phyloP scores from a whole-genome alignment of 805 yeast genomes.

The Zygoascus biomembranicola region DNA sequence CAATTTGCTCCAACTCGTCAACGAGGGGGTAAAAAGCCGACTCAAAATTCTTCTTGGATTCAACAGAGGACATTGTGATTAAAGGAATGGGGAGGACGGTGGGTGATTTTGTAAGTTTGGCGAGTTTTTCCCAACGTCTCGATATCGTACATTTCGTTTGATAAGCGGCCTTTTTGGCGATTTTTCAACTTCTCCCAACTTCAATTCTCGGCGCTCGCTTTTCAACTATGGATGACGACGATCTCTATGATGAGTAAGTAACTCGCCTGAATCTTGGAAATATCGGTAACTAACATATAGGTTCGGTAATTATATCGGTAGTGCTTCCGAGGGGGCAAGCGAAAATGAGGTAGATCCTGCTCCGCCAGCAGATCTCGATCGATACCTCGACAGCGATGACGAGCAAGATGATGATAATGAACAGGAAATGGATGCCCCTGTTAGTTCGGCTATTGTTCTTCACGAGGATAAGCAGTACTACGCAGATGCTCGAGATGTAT shows the following conservation, averaged over 20 bases:
- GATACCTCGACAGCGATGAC: slow-evolving; percentile 12
- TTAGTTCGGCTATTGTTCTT: slow-evolving; percentile 27
- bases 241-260: slow-evolving; percentile 62
- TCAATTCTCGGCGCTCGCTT: background rate
- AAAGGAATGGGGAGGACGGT: background rate
- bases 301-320: slow-evolving; percentile 31
- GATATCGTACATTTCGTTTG: background rate
- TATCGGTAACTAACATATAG: slow-evolving; percentile 9
- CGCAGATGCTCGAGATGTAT: slow-evolving; percentile 38
- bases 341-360: slow-evolving; percentile 12
- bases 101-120: background rate
- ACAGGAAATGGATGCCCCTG: slow-evolving; percentile 10
- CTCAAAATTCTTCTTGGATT: slow-evolving; percentile 26
- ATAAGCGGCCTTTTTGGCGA: background rate
- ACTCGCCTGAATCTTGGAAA: background rate
- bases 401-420: slow-evolving; percentile 7
- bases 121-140: background rate
- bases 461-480: slow-evolving; percentile 41
- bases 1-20: slow-evolving; percentile 57
- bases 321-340: slow-evolving; percentile 12
- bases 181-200: background rate
- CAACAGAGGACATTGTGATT: slow-evolving; percentile 7
- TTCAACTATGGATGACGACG: slow-evolving; percentile 45
- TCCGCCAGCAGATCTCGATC: slow-evolving; percentile 13
- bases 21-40: slow-evolving; percentile 67